Evolutionary conservation across 1,284 basidiomycete genomes (phyloP).

Genomic region (Melanopsichium pennsylvanicum): DNA sequence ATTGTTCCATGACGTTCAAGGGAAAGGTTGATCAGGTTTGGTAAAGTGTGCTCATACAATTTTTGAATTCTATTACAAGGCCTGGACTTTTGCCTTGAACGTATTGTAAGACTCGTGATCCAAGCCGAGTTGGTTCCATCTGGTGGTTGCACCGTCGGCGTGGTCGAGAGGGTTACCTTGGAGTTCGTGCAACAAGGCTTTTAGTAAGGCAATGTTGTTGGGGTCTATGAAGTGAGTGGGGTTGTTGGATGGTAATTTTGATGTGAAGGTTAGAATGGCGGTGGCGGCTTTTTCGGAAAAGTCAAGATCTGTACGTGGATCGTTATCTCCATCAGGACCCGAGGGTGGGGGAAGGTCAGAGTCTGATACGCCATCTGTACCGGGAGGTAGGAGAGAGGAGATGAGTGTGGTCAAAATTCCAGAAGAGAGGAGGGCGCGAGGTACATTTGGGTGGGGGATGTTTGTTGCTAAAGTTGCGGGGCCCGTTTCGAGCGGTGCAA

Average conservation of each 20-base stretch:
- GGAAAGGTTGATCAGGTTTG: neutral
- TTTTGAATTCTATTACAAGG: too few species aligned
- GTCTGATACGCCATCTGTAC: constrained; percentile 9
- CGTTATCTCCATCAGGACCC: constrained; percentile 74
- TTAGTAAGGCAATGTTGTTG: neutral
- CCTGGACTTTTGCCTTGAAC: constrained; percentile 5
- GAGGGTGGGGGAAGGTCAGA: constrained; percentile 67
- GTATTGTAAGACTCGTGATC: constrained; percentile 1
- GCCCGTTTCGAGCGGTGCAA: constrained; percentile 60
- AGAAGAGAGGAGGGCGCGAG: constrained; percentile 58
- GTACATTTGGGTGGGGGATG: constrained; percentile 52
- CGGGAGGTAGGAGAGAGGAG: constrained; percentile 45
- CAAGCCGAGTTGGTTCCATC: constrained; percentile 20
- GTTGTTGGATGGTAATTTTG: constrained; percentile 3
- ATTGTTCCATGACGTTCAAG: neutral
- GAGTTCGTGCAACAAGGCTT: constrained; percentile 9
- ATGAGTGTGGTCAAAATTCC: constrained; percentile 56
- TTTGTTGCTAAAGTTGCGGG: constrained; percentile 50
- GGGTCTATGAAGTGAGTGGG: neutral
- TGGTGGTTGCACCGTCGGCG: neutral
- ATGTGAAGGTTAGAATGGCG: constrained; percentile 67
- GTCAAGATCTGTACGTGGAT: constrained; percentile 74
- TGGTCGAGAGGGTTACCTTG: constrained; percentile 10
- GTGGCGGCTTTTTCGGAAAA: constrained; percentile 81
- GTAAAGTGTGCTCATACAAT: too few species aligned